phyloP scores from a whole-genome alignment of 148 eudicot genomes.

The Camellia sinensis region DNA sequence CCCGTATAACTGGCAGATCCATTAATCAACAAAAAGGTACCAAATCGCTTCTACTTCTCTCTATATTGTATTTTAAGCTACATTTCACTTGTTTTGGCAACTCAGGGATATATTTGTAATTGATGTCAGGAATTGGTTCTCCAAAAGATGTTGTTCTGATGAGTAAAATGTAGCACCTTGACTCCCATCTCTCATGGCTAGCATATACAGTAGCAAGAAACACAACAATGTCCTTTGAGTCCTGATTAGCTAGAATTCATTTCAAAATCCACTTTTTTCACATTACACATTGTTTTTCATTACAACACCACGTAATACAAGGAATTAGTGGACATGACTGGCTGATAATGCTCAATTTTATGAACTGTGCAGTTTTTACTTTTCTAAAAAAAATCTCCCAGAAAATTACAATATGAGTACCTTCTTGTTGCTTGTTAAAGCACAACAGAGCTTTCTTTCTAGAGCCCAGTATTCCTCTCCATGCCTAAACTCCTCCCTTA shows the following conservation, averaged over 20 bases:
- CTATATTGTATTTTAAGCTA: constrained; percentile 1
- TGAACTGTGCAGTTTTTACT: too few relatives aligned
- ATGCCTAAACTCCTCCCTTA: constrained; percentile 60
- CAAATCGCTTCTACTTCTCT: not conserved
- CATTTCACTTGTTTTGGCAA: not conserved
- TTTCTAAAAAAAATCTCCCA: too few relatives aligned
- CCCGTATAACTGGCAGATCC: not conserved
- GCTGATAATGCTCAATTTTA: too few relatives aligned
- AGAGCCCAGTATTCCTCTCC: constrained; percentile 91
- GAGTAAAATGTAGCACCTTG: too few relatives aligned
- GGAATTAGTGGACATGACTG: too few relatives aligned
- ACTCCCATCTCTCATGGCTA: too few relatives aligned
- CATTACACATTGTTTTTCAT: not conserved
- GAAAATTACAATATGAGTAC: constrained; percentile 20
- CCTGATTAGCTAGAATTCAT: not conserved
- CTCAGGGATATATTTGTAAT: not conserved
- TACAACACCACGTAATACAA: too few relatives aligned
- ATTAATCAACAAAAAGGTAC: not conserved
- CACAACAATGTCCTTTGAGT: not conserved
- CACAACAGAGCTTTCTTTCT: constrained; percentile 84
- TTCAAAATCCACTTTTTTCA: not conserved
- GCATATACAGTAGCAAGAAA: not conserved
- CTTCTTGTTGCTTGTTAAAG: constrained; percentile 47
- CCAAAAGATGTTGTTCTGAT: too few relatives aligned
- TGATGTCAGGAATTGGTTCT: too few relatives aligned